phyloP scores from a whole-genome alignment of 2,329 filamentous ascomycete species.

The Stemphylium beticola region DNA sequence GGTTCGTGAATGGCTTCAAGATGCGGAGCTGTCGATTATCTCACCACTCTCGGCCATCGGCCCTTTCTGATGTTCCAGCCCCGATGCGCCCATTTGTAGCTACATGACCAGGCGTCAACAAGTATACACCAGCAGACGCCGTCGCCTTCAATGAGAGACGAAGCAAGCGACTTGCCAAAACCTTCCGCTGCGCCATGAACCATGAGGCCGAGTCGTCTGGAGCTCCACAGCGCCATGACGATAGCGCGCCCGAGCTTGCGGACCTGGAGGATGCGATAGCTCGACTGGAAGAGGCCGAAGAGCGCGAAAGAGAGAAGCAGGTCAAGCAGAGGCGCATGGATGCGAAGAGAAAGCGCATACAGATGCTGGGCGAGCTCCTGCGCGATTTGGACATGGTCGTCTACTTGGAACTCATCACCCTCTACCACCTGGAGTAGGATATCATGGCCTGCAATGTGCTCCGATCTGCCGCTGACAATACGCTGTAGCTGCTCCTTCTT shows the following conservation, averaged over 20 bases:
- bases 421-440: slow-evolving; percentile 69
- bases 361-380: slow-evolving; percentile 61
- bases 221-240: slow-evolving; percentile 30
- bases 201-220: slow-evolving; percentile 48
- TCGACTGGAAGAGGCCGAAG: slow-evolving; percentile 27
- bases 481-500: slow-evolving; percentile 62
- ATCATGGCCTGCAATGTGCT: neutral
- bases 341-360: slow-evolving; percentile 46
- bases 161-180: slow-evolving; percentile 5
- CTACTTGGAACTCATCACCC: slow-evolving; percentile 65
- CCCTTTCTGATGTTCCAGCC: slow-evolving; percentile 39
- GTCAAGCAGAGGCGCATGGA: slow-evolving; percentile 38
- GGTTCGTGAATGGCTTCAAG: slow-evolving; percentile 9
- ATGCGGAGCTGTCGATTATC: slow-evolving; percentile 43
- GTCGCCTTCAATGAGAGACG: slow-evolving; percentile 38
- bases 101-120: slow-evolving; percentile 11
- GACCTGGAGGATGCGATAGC: slow-evolving; percentile 20
- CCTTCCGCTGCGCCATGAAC: slow-evolving; percentile 44
- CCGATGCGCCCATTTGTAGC: slow-evolving; percentile 27
- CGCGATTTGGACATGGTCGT: slow-evolving; percentile 64
- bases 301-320: slow-evolving; percentile 24
- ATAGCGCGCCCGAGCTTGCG: slow-evolving; percentile 19
- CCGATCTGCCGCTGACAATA: slow-evolving; percentile 1
- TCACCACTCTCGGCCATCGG: slow-evolving; percentile 44
- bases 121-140: slow-evolving; percentile 1